These are phyloP conservation scores for Kwoniella bestiolae DNA, from an alignment of 768 basidiomycete genomes.

Conservation along the genomic window DNA sequence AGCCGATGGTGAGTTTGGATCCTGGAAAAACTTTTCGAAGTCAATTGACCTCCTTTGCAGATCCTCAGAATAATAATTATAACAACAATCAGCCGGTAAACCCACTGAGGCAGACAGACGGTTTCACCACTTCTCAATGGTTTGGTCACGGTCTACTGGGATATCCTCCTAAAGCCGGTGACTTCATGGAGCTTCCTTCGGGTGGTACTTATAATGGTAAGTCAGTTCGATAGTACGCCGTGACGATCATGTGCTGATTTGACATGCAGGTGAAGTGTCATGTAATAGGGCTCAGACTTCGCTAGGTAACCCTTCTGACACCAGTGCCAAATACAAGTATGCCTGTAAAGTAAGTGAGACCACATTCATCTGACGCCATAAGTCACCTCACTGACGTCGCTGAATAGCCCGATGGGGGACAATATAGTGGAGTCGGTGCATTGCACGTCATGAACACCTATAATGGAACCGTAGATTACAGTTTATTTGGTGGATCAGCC, in stretches of 20 bases:
- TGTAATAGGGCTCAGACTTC: conserved; percentile 28
- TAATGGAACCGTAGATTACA: conserved; percentile 22
- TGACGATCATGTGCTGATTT: not conserved
- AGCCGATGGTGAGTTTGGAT: conserved; percentile 26
- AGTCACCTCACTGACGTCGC: not conserved
- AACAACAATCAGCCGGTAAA: conserved; percentile 39
- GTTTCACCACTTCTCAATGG: conserved; percentile 36
- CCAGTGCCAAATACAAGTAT: conserved; percentile 7
- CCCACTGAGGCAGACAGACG: conserved; percentile 28
- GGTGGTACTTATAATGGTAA: conserved; percentile 41
- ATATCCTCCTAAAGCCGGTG: conserved; percentile 41
- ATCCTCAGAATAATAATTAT: conserved; percentile 22
- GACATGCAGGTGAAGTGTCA: conserved; percentile 20
- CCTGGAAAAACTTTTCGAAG: not conserved
- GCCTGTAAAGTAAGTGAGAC: conserved; percentile 24
- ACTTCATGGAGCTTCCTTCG: conserved; percentile 40
- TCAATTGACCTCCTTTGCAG: not conserved
- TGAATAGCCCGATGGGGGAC: not conserved
- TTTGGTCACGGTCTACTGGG: conserved; percentile 42
- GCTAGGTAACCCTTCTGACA: conserved; percentile 17
- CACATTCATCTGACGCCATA: too few species aligned
- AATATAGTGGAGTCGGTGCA: conserved; percentile 27
- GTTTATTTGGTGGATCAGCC: conserved; percentile 54
- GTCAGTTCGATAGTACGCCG: conserved; percentile 9
- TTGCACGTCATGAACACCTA: conserved; percentile 38